Evolutionary conservation across 768 basidiomycete species (phyloP).

Genomic region (Lentinus brumalis): DNA sequence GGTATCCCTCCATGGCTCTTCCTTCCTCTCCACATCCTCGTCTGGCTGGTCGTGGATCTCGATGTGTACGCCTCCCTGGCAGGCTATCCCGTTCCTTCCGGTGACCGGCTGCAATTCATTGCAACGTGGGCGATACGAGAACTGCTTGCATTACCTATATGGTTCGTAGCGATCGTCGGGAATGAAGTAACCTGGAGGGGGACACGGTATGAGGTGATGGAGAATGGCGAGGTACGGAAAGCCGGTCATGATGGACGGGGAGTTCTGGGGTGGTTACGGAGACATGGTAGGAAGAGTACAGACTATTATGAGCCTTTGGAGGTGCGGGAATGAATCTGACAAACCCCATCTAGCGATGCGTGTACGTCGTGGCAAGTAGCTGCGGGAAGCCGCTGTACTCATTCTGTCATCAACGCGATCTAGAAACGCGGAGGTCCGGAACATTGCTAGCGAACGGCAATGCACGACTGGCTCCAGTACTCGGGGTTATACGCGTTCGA

Average conservation of each 20-base stretch:
- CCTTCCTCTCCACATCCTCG: conserved; percentile 57
- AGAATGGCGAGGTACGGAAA: conserved; percentile 67
- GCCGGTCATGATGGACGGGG: conserved; percentile 14
- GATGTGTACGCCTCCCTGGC: conserved; percentile 80
- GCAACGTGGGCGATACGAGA: conserved; percentile 82
- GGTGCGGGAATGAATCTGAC: conserved; percentile 2
- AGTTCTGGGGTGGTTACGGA: conserved; percentile 19
- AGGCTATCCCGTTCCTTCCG: conserved; percentile 55
- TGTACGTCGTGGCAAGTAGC: too few relatives aligned
- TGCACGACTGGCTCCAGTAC: too few relatives aligned
- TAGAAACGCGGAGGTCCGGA: too few relatives aligned
- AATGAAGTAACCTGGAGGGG: conserved; percentile 89
- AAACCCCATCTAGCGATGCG: neutral
- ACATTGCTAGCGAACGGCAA: too few relatives aligned
- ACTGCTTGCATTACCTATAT: conserved; percentile 85
- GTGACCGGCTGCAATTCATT: conserved; percentile 58
- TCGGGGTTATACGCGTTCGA: too few relatives aligned
- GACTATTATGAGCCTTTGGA: conserved; percentile 41
- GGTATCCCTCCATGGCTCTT: conserved; percentile 56
- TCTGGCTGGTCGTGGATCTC: conserved; percentile 81
- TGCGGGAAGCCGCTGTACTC: too few relatives aligned
- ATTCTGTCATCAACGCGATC: too few relatives aligned
- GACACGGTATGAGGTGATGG: conserved; percentile 67
- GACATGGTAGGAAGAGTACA: conserved; percentile 17
- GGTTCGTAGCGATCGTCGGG: conserved; percentile 78